Conservation (phyloP, 2,329 filamentous ascomycete species). For the Hyphodiscus sp. region DNA sequence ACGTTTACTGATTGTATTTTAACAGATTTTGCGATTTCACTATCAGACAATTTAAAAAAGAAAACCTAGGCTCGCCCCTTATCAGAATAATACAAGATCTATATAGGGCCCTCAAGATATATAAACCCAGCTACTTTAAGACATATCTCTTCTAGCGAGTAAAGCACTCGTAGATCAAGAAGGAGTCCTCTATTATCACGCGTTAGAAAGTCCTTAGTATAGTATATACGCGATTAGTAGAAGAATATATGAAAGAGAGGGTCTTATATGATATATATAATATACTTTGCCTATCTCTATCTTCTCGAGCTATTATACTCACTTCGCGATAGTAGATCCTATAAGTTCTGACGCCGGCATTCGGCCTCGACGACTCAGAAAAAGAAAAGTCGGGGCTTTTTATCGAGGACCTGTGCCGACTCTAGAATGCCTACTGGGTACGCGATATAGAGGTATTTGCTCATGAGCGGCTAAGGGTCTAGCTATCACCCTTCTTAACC, state of each 20-base stretch:
- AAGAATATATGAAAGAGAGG: constrained; percentile 13
- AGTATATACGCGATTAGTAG: constrained; percentile 12
- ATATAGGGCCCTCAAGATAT: not conserved
- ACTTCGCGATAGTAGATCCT: constrained; percentile 17
- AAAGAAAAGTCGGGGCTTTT: constrained; percentile 21
- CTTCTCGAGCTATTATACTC: constrained; percentile 1
- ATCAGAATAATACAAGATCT: too few species aligned
- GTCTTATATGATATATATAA: constrained; percentile 20
- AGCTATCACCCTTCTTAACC: constrained; percentile 18
- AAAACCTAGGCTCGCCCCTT: too few species aligned
- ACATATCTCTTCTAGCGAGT: constrained; percentile 17
- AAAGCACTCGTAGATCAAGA: constrained; percentile 20
- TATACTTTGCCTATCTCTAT: constrained; percentile 6
- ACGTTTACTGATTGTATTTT: too few species aligned
- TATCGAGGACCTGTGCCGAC: constrained; percentile 20
- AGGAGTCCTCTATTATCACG: constrained; percentile 16
- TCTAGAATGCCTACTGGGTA: constrained; percentile 22
- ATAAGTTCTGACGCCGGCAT: too few species aligned
- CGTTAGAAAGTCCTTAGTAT: constrained; percentile 22
- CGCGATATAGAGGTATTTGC: constrained; percentile 20
- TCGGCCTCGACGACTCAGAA: constrained; percentile 18
- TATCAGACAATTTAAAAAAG: too few species aligned
- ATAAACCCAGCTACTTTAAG: constrained; percentile 21
- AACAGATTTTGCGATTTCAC: too few species aligned
- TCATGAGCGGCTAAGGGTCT: constrained; percentile 22